Base-by-base conservation (phyloP, 495 filamentous ascomycete genomes). In the Xylaria scruposa region DNA sequence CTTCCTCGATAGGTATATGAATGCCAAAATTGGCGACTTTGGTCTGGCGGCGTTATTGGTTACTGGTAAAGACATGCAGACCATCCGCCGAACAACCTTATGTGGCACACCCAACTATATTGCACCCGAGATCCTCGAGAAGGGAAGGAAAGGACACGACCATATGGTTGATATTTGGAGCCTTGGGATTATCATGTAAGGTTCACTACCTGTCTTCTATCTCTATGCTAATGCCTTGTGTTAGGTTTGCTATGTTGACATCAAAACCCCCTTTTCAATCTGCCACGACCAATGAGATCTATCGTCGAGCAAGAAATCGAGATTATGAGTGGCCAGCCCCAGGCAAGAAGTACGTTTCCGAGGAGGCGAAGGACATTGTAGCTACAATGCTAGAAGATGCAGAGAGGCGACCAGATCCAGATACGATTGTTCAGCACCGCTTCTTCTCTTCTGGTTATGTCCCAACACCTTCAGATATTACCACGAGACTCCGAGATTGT, bases 91-190 rank as follows among this genome's bases (percentile, higher is more conserved):
- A 75, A 97, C 90, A 47, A 99, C 97, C 0, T 85, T 99, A 60
- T 99, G 97, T 74, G 97, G 97, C 40, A 98, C 97, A 15, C 97
- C 97, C 2, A 98, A 98, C 79, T 99, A 99, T 81, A 97, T 99
- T 79, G 97, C 97, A 0, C 96, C 96, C 2, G 96, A 99, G 79
- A 95, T 99, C 70, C 87, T 98, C 65, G 91, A 92, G 76, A 92
- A 91, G 80, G 91, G 91, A 63, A 94, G 93, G 77, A 92, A 92
- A 36, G 95, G 95, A 4, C 95, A 98, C 79, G 94, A 93, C 59
- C 93, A 96, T 75, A 86, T 86, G 64, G 96, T 99, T 9, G 96
- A 99, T 79, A 90, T 98, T 70, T 99, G 96, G 96, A 96, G 95
- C 19, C 87, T 98, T 68, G 96, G 96, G 46, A 93, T 98, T 67